Evolutionary conservation across 768 basidiomycete genomes (phyloP).

Genomic region (Russula dissimulans): DNA sequence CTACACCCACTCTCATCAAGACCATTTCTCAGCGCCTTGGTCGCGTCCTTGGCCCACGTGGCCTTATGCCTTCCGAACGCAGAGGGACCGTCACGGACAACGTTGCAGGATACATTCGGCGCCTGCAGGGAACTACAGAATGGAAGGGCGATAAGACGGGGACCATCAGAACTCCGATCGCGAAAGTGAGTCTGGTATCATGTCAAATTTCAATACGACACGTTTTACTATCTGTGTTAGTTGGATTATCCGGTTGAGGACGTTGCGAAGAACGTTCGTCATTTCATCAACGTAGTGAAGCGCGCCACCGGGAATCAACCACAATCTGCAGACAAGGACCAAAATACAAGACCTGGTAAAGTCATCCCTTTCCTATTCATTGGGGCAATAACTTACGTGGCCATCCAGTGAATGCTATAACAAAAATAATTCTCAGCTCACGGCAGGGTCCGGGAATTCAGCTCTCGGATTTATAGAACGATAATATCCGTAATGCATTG

Average conservation of each 20-base stretch:
- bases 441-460: slow-evolving; percentile 84
- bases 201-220: background rate
- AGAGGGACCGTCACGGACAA: slow-evolving; percentile 93
- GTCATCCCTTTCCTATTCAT: background rate
- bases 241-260: slow-evolving; percentile 67
- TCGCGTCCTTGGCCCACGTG: slow-evolving; percentile 73
- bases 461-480: slow-evolving; percentile 61
- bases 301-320: slow-evolving; percentile 60
- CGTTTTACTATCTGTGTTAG: slow-evolving; percentile 30
- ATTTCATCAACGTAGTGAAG: slow-evolving; percentile 68
- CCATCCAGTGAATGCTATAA: slow-evolving; percentile 58
- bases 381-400: background rate
- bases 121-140: slow-evolving; percentile 73
- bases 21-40: slow-evolving; percentile 74
- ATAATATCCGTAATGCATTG: background rate
- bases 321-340: slow-evolving; percentile 38
- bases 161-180: slow-evolving; percentile 75
- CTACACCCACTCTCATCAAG: slow-evolving; percentile 69
- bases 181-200: slow-evolving; percentile 41
- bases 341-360: slow-evolving; percentile 37
- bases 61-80: slow-evolving; percentile 91
- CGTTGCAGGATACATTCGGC: slow-evolving; percentile 68
- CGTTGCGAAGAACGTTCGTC: slow-evolving; percentile 67
- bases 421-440: slow-evolving; percentile 77
- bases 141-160: slow-evolving; percentile 91